Base-by-base conservation (phyloP, 164 flowering plant genomes). In the Vitis labrusca region DNA sequence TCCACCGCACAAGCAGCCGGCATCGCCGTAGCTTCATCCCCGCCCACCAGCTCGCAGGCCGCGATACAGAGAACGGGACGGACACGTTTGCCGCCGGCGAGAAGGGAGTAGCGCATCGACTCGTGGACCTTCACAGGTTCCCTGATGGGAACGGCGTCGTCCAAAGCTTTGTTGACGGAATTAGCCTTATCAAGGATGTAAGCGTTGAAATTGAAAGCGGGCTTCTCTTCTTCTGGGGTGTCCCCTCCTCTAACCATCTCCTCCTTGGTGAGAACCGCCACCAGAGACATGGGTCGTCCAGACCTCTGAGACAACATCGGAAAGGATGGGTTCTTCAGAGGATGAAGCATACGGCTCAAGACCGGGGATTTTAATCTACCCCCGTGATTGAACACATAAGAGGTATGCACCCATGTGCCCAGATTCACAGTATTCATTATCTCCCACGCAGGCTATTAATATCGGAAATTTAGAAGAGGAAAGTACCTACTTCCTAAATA, bases 41-140 rank as follows among this genome's bases (percentile, higher is more conserved):
- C 97, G 11, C 97, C 97, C 14, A 88, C 89, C 13, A 91, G 84
- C 74, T 88, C 97, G 56, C 93, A 84, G 8, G 96, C 87, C 2
- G 96, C 91, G 37, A 91, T 55, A 59, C 93, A 90, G 66, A 90
- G 85, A 12, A 83, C 66, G 0, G 93, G 96, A 0, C 96, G 78
- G 27, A 91, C 93, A 7, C 96, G 74, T 80, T 91, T 91, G 57
- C 96, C 96, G 17, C 93, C 92, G 50, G 92, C 96, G 8, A 91
- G 82, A 30, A 89, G 80, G 1, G 96, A 91, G 74, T 89, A 91
- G 4, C 97, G 77, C 97, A 91, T 91, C 11, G 97, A 76, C 62
- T 91, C 93, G 67, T 91, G 93, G 73, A 89, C 88, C 70, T 76
- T 83, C 15, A 53, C 13, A 0, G 97, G 93, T 3, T 87, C 82